A percentile compares a stretch with the other conserved stretches of the same genome.
Evolutionary conservation across 2,329 filamentous ascomycete genomes (phyloP).

Genomic region (Cladorrhinum sp.): DNA sequence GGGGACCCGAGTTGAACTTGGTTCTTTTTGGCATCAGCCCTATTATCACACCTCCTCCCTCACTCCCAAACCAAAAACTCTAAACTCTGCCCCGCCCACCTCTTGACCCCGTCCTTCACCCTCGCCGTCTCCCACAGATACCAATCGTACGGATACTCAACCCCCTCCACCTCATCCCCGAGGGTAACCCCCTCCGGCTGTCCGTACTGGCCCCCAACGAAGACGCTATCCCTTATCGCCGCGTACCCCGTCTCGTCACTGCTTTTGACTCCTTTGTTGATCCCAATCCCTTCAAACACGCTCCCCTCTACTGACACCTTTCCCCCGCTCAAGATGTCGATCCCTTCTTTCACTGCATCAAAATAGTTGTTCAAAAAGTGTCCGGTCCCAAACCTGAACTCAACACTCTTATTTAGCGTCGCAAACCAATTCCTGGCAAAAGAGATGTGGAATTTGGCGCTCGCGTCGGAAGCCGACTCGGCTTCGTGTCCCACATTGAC

Average conservation of each 20-base stretch:
- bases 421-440: conserved; percentile 9
- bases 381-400: conserved; percentile 5
- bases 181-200: background rate
- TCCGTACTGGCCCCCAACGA: conserved; percentile 7
- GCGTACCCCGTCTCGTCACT: background rate
- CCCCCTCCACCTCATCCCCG: background rate
- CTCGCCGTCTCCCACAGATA: background rate
- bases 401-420: background rate
- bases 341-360: background rate
- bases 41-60: background rate
- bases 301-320: conserved; percentile 7
- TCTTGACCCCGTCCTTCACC: background rate
- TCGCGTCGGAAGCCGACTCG: too few relatives aligned
- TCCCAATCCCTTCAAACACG: conserved; percentile 6
- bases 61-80: conserved; percentile 3
- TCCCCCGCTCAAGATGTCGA: conserved; percentile 1
- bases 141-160: conserved; percentile 18
- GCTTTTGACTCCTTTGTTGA: background rate
- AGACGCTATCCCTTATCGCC: background rate
- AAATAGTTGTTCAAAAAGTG: conserved; percentile 15
- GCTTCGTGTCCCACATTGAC: background rate
- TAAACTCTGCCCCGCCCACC: conserved; percentile 11
- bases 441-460: conserved; percentile 7
- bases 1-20: too few relatives aligned
- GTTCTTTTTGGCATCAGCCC: too few relatives aligned